phyloP scores from a whole-genome alignment of 2,329 filamentous ascomycete genomes.

The Diaporthe nobilis region DNA sequence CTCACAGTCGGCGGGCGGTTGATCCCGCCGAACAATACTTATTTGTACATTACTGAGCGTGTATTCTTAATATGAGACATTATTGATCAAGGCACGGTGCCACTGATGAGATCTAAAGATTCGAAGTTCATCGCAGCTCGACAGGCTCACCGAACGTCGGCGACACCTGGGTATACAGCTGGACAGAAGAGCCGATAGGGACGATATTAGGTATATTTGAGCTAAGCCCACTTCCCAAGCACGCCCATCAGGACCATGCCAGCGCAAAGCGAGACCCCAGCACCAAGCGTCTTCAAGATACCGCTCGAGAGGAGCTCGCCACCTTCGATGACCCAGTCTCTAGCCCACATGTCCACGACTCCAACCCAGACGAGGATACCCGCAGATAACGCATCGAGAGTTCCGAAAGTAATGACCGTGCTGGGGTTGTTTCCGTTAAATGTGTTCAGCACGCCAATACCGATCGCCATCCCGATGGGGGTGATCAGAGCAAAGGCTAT shows the following conservation, averaged over 20 bases:
- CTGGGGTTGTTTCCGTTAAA: slow-evolving; percentile 82
- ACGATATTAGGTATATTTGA: background rate
- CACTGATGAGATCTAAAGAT: background rate
- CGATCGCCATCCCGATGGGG: slow-evolving; percentile 85
- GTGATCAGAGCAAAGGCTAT: slow-evolving; percentile 78
- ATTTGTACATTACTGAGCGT: slow-evolving; percentile 4
- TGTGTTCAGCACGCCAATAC: slow-evolving; percentile 76
- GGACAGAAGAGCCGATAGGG: background rate
- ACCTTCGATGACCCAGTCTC: slow-evolving; percentile 76
- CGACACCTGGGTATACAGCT: background rate
- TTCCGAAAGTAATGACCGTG: slow-evolving; percentile 80
- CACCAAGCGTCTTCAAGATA: slow-evolving; percentile 62
- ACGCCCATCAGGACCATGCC: slow-evolving; percentile 80
- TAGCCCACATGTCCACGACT: slow-evolving; percentile 83
- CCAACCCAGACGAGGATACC: slow-evolving; percentile 86
- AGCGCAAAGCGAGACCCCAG: slow-evolving; percentile 66
- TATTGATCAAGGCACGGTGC: background rate
- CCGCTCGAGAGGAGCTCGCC: slow-evolving; percentile 69
- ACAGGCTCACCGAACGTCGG: background rate
- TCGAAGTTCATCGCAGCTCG: background rate
- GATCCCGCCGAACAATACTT: background rate
- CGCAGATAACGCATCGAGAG: slow-evolving; percentile 79
- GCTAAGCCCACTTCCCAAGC: slow-evolving; percentile 78
- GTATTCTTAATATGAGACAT: slow-evolving; percentile 11
- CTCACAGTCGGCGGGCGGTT: background rate